These are phyloP conservation scores for Aspergillus thermomutatus DNA, from an alignment of 2,329 filamentous ascomycete genomes.

Conservation along the genomic window DNA sequence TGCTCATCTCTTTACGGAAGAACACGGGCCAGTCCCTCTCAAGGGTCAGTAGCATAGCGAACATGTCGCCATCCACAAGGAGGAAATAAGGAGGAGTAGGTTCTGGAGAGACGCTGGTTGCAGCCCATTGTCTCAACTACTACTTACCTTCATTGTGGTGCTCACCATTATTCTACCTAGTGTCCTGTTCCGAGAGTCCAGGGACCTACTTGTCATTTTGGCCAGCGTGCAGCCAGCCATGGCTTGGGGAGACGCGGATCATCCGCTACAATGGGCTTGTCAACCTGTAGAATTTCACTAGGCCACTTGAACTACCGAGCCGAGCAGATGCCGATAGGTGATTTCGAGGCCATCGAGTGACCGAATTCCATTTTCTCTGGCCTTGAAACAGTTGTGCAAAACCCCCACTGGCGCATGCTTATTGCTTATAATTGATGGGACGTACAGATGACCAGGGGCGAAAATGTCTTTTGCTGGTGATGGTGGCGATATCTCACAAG, in stretches of 20 bases:
- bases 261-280: not conserved
- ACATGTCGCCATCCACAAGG: not conserved
- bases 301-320: not conserved
- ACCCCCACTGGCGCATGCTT: not conserved
- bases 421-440: no score
- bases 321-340: not conserved
- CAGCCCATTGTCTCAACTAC: not conserved
- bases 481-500: not conserved
- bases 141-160: not conserved
- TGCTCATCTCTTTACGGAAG: not conserved
- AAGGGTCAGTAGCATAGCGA: not conserved
- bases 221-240: not conserved
- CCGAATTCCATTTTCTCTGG: not conserved
- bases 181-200: not conserved
- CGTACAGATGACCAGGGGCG: not conserved
- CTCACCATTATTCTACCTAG: not conserved
- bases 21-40: not conserved
- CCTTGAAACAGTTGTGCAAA: not conserved
- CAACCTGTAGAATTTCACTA: not conserved
- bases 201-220: not conserved
- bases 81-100: no score
- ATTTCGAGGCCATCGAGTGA: not conserved
- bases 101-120: not conserved
- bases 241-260: not conserved
- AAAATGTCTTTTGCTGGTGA: not conserved